Base-by-base conservation (phyloP, 441 rosid species). In the Populus hybrid region DNA sequence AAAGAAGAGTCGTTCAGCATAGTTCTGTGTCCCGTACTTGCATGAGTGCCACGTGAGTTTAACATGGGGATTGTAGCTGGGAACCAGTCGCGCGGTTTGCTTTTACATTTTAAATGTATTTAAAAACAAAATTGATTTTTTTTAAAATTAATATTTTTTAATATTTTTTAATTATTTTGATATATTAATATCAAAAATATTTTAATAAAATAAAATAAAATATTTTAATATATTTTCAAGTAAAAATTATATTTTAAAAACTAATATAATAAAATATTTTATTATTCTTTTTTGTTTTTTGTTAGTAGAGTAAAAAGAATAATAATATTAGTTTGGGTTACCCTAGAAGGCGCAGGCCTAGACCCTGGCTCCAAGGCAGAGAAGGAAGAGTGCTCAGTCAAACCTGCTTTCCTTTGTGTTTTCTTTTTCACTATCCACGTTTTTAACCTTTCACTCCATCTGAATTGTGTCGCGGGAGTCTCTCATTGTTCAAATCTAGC, bases 31-130 rank as follows among this genome's bases (percentile, higher is more conserved):
- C 77, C 81, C 65, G 50, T 12, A 26, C 21, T 5, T 57, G 79
- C 79, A 85, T 30, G 75, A 36, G 16, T 63, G 80, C 53, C 83
- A 75, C 73, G 84, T 78, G 79, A 80, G 42, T 66, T 53, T 69
- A 34, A 9, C 1, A 20, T 8, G 20, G 11, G 32, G 11, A 42
- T 2, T 18, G 36, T 21, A 72, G 42, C 75, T 28, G 67, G 67
- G 35, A 36, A 3, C 24, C 10, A 6, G 63, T 42, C 73, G 36
- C 8, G 36, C 36, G 36, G 36, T 34, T 34, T 34, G 36, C 36
- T 34, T 34, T 6, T 34, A 34, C 36, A 34, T 34, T 34, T 34
- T 6, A 6, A 34, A 34, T 34, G 35, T 30, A 4, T 34, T 34
- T 34, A 1, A 32, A 34, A 34, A 34, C 0, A 34, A 5, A 4